A percentile compares a stretch with the other conserved stretches of the same genome.
phyloP scores from a whole-genome alignment of 2,329 filamentous ascomycete species.

The Diaporthe sp. region DNA sequence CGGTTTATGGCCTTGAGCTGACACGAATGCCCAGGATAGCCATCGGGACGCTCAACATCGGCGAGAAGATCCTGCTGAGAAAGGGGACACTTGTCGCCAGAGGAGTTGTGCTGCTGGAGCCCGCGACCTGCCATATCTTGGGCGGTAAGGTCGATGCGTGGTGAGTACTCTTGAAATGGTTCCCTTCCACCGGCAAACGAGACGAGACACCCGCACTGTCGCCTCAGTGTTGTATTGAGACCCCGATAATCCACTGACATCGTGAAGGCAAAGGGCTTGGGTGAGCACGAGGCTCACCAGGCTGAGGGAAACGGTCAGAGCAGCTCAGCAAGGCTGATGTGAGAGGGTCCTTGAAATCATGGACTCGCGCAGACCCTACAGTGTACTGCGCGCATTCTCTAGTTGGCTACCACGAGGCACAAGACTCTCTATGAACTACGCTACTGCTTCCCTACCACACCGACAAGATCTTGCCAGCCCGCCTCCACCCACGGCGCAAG shows the following conservation, averaged over 20 bases:
- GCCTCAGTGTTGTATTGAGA: background rate
- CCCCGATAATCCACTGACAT: background rate
- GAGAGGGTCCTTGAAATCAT: background rate
- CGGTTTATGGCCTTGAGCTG: conserved; percentile 79
- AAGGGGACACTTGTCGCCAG: conserved; percentile 74
- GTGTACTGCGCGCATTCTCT: background rate
- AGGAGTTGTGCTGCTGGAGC: conserved; percentile 82
- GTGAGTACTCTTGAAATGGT: conserved; percentile 35
- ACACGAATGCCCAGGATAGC: conserved; percentile 72
- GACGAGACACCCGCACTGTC: background rate
- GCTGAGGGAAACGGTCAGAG: conserved; percentile 70
- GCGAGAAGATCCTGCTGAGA: conserved; percentile 82
- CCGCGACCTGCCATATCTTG: conserved; percentile 74
- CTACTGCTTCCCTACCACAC: conserved; percentile 44
- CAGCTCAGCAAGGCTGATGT: conserved; percentile 36
- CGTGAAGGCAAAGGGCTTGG: conserved; percentile 76
- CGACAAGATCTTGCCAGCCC: conserved; percentile 71
- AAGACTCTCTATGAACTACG: background rate
- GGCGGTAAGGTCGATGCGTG: conserved; percentile 88
- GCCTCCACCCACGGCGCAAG: conserved; percentile 80
- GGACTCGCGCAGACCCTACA: background rate
- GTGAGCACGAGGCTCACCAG: conserved; percentile 74
- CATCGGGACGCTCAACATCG: conserved; percentile 75
- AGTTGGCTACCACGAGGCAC: background rate
- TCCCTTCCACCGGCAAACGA: background rate